A percentile compares a stretch with the other conserved stretches of the same genome.
These are phyloP conservation scores for Teratosphaeriaceae sp. DNA, from an alignment of 2,329 filamentous ascomycete species.

Conservation along the genomic window DNA sequence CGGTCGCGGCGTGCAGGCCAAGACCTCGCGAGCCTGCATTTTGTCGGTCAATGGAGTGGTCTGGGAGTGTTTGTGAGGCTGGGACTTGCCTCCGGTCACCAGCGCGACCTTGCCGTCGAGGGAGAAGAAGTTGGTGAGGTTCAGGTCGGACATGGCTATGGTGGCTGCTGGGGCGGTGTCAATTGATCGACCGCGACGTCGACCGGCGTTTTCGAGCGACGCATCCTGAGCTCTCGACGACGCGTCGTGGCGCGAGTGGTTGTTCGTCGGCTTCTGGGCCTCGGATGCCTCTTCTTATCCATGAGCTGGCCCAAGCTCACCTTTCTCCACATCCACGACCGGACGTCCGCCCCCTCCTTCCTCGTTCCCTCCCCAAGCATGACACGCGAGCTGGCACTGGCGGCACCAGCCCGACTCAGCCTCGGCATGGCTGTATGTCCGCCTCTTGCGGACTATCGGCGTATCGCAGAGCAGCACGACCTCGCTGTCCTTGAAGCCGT, in stretches of 20 bases:
- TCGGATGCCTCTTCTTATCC: slow-evolving; percentile 1
- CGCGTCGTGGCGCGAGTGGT: neutral
- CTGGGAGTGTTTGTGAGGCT: too few species aligned
- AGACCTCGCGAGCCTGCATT: slow-evolving; percentile 59
- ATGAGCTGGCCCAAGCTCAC: neutral
- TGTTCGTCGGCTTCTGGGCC: neutral
- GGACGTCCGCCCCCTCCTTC: neutral
- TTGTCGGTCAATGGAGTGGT: too few species aligned
- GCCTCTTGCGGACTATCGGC: too few species aligned
- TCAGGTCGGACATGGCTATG: slow-evolving; percentile 45
- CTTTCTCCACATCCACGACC: too few species aligned
- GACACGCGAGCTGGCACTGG: neutral
- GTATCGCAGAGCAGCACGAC: too few species aligned
- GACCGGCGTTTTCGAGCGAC: neutral
- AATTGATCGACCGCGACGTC: neutral
- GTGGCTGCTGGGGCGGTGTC: neutral
- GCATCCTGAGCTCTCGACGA: neutral
- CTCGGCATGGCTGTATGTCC: neutral
- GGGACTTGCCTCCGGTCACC: slow-evolving; percentile 61
- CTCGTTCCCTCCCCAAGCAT: neutral
- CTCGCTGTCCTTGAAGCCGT: too few species aligned
- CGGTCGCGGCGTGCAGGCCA: slow-evolving; percentile 63
- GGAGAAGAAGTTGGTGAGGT: slow-evolving; percentile 70
- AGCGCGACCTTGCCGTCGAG: slow-evolving; percentile 79
- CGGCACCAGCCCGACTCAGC: neutral